A percentile compares a stretch with the other conserved stretches of the same genome.
phyloP scores from a whole-genome alignment of 768 basidiomycete genomes.

The Calvatia gigantea region DNA sequence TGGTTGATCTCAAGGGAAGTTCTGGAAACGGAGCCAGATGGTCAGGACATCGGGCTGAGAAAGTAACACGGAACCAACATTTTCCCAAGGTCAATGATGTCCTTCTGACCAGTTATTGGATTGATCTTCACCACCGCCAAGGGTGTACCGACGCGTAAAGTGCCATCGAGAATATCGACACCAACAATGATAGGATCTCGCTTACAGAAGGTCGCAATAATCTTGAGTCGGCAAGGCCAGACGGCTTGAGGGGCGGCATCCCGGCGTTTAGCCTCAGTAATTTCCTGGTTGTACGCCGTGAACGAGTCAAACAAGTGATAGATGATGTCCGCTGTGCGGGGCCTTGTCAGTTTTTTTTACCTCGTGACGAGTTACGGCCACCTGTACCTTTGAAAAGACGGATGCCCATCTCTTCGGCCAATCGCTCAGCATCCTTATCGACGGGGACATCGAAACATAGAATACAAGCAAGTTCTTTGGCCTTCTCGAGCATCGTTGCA shows the following conservation, averaged over 20 bases:
- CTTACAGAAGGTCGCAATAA: constrained; percentile 91
- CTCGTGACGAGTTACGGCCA: too few species aligned
- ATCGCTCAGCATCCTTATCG: constrained; percentile 87
- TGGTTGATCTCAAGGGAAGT: constrained; percentile 98
- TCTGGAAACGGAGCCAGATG: constrained; percentile 44
- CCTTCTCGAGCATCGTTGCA: constrained; percentile 92
- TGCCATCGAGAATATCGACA: constrained; percentile 93
- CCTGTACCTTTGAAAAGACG: constrained; percentile 96
- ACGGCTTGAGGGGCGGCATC: constrained; percentile 94
- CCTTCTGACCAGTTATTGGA: constrained; percentile 82
- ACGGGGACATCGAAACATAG: constrained; percentile 95
- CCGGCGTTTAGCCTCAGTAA: constrained; percentile 84
- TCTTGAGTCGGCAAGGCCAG: constrained; percentile 94
- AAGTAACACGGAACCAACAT: constrained; percentile 55
- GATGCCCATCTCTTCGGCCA: constrained; percentile 94
- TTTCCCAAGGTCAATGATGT: constrained; percentile 89
- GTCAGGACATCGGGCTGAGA: background rate
- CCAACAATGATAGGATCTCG: constrained; percentile 97
- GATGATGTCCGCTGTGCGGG: constrained; percentile 96
- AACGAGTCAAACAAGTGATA: constrained; percentile 98
- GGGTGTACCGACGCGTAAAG: constrained; percentile 88
- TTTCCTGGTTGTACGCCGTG: constrained; percentile 89
- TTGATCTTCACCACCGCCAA: constrained; percentile 94
- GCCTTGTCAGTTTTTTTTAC: too few species aligned
- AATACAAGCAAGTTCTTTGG: constrained; percentile 91